These are phyloP conservation scores for Ceratobasidium sp. DNA, from an alignment of 1,284 basidiomycete genomes.

Conservation along the genomic window DNA sequence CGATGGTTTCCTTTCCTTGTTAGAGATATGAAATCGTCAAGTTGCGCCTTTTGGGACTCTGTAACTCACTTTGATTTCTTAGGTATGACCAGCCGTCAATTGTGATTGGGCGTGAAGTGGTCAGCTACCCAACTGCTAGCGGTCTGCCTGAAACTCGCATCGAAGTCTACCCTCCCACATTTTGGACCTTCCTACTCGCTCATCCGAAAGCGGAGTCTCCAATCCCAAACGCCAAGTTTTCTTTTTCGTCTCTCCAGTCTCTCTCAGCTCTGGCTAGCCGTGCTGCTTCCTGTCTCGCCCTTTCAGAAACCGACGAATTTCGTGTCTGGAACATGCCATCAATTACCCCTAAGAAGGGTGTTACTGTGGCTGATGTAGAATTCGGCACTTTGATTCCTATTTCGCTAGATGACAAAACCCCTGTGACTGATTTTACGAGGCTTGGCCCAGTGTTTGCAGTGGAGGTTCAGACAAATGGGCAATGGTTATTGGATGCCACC, in stretches of 20 bases:
- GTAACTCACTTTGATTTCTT: no score
- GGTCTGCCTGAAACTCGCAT: constrained; percentile 62
- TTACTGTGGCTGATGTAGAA: not conserved
- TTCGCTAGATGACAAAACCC: constrained; percentile 5
- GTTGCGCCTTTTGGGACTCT: no score
- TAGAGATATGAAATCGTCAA: constrained; percentile 35
- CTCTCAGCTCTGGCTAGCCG: constrained; percentile 9
- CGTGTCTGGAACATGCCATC: constrained; percentile 44
- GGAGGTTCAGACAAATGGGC: constrained; percentile 1
- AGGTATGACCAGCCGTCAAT: constrained; percentile 76
- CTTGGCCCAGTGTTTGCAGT: constrained; percentile 21
- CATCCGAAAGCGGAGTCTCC: not conserved
- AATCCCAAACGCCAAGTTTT: constrained; percentile 43
- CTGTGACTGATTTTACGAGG: constrained; percentile 22
- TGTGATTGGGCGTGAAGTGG: constrained; percentile 72
- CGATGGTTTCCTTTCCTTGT: constrained; percentile 11
- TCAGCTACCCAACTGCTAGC: constrained; percentile 62
- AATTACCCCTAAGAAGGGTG: constrained; percentile 26
- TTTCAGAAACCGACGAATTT: constrained; percentile 13
- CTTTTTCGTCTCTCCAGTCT: constrained; percentile 49
- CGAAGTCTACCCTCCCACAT: constrained; percentile 81
- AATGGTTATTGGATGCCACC: constrained; percentile 21
- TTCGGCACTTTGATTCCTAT: constrained; percentile 14
- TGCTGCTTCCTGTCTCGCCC: constrained; percentile 34
- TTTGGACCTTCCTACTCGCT: constrained; percentile 61